Evolutionary conservation across 2,329 filamentous ascomycete species (phyloP).

Genomic region (Neophaeococcomyces mojaviensis): DNA sequence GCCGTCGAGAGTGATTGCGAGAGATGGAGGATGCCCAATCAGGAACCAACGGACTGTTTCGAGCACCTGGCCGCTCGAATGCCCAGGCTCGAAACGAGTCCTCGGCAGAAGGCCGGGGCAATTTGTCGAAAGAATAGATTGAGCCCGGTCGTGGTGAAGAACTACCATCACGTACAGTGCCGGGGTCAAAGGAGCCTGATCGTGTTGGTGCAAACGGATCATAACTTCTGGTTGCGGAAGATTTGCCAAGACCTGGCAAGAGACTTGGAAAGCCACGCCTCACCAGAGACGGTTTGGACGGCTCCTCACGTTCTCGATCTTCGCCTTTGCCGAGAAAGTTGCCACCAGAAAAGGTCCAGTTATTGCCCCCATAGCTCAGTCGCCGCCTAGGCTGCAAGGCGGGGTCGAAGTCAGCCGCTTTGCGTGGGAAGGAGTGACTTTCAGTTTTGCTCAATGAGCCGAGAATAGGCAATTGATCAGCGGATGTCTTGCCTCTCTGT

Average conservation of each 20-base stretch:
- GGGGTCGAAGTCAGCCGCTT: slow-evolving; percentile 45
- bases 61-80: slow-evolving; percentile 46
- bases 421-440: slow-evolving; percentile 57
- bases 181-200: slow-evolving; percentile 41
- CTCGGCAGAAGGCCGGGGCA: slow-evolving; percentile 72
- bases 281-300: slow-evolving; percentile 25
- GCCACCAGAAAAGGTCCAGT: slow-evolving; percentile 46
- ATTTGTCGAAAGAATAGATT: slow-evolving; percentile 49
- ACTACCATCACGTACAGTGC: slow-evolving; percentile 36
- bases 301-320: slow-evolving; percentile 27
- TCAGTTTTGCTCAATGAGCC: slow-evolving; percentile 54
- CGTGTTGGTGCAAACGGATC: slow-evolving; percentile 39
- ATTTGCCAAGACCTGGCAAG: slow-evolving; percentile 26
- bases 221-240: slow-evolving; percentile 33
- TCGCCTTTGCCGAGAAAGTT: slow-evolving; percentile 31
- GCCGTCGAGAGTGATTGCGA: slow-evolving; percentile 68
- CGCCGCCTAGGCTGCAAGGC: slow-evolving; percentile 44
- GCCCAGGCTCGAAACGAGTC: slow-evolving; percentile 67
- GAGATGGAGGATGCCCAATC: slow-evolving; percentile 61
- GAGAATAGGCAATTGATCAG: slow-evolving; percentile 50
- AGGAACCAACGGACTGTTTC: slow-evolving; percentile 44
- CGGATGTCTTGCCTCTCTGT: slow-evolving; percentile 53
- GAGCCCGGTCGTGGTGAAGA: slow-evolving; percentile 43
- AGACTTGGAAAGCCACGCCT: slow-evolving; percentile 32
- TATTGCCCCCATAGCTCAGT: slow-evolving; percentile 47